Conservation (phyloP, 768 basidiomycete genomes). For the Pulveroboletus sp. region DNA sequence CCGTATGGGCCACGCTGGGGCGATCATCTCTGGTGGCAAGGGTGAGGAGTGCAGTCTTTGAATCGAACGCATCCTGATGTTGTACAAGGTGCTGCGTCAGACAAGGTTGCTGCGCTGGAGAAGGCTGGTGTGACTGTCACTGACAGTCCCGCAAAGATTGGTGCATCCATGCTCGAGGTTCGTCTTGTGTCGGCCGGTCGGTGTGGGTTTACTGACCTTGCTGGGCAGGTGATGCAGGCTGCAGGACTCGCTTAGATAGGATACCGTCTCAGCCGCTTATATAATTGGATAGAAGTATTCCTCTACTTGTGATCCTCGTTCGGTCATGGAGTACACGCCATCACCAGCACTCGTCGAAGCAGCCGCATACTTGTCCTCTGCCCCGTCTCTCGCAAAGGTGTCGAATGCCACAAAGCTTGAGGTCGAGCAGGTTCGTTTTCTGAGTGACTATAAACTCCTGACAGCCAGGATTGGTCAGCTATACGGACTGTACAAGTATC, state of each 20-base stretch:
- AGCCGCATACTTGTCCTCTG: constrained; percentile 56
- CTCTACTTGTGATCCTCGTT: not conserved
- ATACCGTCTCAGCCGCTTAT: constrained; percentile 23
- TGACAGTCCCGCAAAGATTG: constrained; percentile 94
- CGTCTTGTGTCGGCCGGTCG: constrained; percentile 12
- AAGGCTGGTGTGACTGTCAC: constrained; percentile 91
- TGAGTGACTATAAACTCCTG: constrained; percentile 13
- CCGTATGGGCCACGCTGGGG: constrained; percentile 98
- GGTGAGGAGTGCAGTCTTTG: constrained; percentile 42
- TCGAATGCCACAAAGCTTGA: constrained; percentile 66
- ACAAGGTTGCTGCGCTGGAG: constrained; percentile 90
- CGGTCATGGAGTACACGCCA: constrained; percentile 27
- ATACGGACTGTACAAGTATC: constrained; percentile 79
- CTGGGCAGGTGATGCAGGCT: constrained; percentile 66
- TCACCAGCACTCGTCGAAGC: constrained; percentile 52
- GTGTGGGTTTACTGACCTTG: constrained; percentile 2
- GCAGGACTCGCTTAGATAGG: constrained; percentile 59
- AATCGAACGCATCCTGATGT: not conserved
- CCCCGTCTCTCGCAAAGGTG: constrained; percentile 50
- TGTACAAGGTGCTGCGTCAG: constrained; percentile 72
- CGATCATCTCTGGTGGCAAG: constrained; percentile 97
- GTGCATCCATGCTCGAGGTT: constrained; percentile 83
- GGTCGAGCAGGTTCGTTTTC: constrained; percentile 41
- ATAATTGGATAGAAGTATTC: constrained; percentile 31
- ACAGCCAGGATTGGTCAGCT: constrained; percentile 47